Conservation (phyloP, 257 asterid species). For the Rhazya stricta region DNA sequence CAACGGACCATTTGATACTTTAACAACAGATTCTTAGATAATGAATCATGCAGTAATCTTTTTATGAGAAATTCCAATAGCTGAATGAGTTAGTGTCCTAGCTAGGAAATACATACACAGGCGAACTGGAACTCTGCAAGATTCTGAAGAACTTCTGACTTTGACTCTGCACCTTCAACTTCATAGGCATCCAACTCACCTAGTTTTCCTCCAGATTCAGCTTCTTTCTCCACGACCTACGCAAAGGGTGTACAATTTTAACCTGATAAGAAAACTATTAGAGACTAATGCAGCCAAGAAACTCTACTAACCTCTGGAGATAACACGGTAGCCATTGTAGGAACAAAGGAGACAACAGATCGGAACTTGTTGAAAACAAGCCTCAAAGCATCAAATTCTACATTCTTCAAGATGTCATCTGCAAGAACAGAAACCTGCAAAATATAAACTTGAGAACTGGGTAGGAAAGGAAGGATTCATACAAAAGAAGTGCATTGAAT, state of each 20-base stretch:
- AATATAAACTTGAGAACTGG: background rate
- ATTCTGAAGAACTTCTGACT: constrained; percentile 92
- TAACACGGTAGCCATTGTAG: constrained; percentile 71
- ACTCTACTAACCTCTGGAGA: constrained; percentile 79
- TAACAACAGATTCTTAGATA: background rate
- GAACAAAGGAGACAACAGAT: constrained; percentile 69
- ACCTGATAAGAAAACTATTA: background rate
- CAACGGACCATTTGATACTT: background rate
- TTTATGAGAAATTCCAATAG: background rate
- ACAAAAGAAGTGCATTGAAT: background rate
- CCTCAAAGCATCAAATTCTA: constrained; percentile 83
- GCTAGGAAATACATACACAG: constrained; percentile 55
- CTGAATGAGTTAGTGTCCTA: background rate
- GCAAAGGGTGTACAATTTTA: constrained; percentile 24
- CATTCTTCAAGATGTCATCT: constrained; percentile 91
- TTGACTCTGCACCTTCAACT: constrained; percentile 92
- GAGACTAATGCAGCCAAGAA: constrained; percentile 2
- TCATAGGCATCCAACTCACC: constrained; percentile 87
- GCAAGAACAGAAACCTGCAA: constrained; percentile 93
- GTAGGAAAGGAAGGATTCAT: background rate
- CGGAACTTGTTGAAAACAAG: constrained; percentile 89
- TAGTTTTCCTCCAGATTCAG: constrained; percentile 89
- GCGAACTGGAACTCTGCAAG: constrained; percentile 93
- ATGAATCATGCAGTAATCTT: background rate
- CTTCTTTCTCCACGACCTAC: constrained; percentile 82